Percentiles rank a stretch among this genome's conserved stretches.
Conservation (phyloP, 352 stramenopile genomes). For the Pythium guiyangense region DNA sequence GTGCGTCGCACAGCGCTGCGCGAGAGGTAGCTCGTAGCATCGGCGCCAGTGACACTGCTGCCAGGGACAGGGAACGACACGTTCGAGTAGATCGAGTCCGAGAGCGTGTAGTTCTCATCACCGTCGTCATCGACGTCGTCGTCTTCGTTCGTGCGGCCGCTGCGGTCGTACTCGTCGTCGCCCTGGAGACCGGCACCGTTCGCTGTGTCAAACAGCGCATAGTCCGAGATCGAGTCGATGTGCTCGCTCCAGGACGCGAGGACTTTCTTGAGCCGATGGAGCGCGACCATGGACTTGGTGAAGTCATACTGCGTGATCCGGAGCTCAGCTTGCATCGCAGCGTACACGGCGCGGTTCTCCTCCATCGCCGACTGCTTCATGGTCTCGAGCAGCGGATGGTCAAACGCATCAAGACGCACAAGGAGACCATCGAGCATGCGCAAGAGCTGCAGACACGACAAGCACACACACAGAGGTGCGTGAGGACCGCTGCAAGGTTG, state of each 20-base stretch:
- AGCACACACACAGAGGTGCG: not conserved
- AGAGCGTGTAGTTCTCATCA: slow-evolving; percentile 36
- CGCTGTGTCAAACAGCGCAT: slow-evolving; percentile 64
- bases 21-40: slow-evolving; percentile 8
- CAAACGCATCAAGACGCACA: slow-evolving; percentile 50
- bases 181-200: slow-evolving; percentile 20
- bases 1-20: slow-evolving; percentile 20
- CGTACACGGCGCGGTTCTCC: slow-evolving; percentile 61
- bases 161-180: slow-evolving; percentile 21
- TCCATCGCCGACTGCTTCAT: slow-evolving; percentile 70
- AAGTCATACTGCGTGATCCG: slow-evolving; percentile 73
- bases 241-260: slow-evolving; percentile 73
- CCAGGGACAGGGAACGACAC: slow-evolving; percentile 22
- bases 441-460: slow-evolving; percentile 26
- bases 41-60: slow-evolving; percentile 20
- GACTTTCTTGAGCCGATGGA: slow-evolving; percentile 67
- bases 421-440: slow-evolving; percentile 42
- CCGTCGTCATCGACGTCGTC: not conserved
- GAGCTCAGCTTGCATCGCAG: slow-evolving; percentile 63
- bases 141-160: not conserved
- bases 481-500: not conserved
- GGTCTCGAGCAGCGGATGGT: slow-evolving; percentile 63
- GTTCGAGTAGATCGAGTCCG: slow-evolving; percentile 66
- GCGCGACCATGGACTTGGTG: slow-evolving; percentile 63
- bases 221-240: slow-evolving; percentile 75